phyloP scores from a whole-genome alignment of 805 yeast species.

The Saturnispora sanitii region DNA sequence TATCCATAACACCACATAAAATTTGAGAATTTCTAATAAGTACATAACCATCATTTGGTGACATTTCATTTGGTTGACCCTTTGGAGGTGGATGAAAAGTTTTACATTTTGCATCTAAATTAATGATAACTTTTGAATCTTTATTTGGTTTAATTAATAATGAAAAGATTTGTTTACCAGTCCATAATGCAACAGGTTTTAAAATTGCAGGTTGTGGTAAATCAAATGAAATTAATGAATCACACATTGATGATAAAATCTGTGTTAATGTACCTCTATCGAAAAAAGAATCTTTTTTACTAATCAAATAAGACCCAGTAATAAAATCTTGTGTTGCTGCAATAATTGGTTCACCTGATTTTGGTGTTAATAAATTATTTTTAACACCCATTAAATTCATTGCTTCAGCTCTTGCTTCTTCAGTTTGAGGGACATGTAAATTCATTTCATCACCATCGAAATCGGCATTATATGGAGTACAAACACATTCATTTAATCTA shows the following conservation, averaged over 20 bases:
- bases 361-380: slow-evolving; percentile 87
- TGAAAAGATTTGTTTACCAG: slow-evolving; percentile 93
- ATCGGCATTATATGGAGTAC: slow-evolving; percentile 99
- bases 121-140: slow-evolving; percentile 69
- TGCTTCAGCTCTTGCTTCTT: slow-evolving; percentile 96
- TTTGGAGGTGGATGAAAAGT: slow-evolving; percentile 70
- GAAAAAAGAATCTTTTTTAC: slow-evolving; percentile 87
- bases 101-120: slow-evolving; percentile 89
- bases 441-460: slow-evolving; percentile 99
- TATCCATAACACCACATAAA: slow-evolving; percentile 93
- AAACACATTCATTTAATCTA: slow-evolving; percentile 94
- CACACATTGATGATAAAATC: slow-evolving; percentile 90
- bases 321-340: slow-evolving; percentile 99
- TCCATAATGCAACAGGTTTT: slow-evolving; percentile 89
- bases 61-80: slow-evolving; percentile 83
- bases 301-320: slow-evolving; percentile 87
- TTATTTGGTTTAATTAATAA: slow-evolving; percentile 77
- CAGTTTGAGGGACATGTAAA: slow-evolving; percentile 97
- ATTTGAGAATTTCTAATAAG: slow-evolving; percentile 83
- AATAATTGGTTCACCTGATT: slow-evolving; percentile 97
- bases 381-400: slow-evolving; percentile 97
- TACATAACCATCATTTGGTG: slow-evolving; percentile 93
- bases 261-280: slow-evolving; percentile 81
- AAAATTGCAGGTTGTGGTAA: slow-evolving; percentile 90
- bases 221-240: slow-evolving; percentile 79